Conservation (phyloP, 2,329 filamentous ascomycete species). For the Arachnomyces sp. region DNA sequence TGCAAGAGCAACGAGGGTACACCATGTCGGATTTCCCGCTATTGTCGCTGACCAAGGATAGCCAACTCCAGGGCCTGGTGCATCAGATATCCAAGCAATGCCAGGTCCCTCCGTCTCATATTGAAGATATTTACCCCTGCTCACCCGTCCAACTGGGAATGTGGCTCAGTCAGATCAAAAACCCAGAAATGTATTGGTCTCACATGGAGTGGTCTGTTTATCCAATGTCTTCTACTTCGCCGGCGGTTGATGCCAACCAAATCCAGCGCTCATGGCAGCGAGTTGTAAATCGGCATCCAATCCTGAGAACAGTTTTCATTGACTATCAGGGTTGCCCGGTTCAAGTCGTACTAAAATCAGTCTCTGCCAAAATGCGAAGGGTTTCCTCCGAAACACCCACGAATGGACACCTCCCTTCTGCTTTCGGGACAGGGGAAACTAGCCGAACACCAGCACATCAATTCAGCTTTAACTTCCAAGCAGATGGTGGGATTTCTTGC, state of each 20-base stretch:
- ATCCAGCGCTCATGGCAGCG: conserved; percentile 22
- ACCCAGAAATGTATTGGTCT: background rate
- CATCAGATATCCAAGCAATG: conserved; percentile 25
- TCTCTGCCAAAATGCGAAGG: background rate
- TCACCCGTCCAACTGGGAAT: conserved; percentile 5
- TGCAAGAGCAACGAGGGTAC: conserved; percentile 22
- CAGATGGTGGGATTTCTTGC: conserved; percentile 23
- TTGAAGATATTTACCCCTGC: conserved; percentile 9
- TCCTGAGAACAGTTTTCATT: conserved; percentile 27
- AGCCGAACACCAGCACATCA: conserved; percentile 28
- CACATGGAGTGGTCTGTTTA: conserved; percentile 7
- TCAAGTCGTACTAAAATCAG: background rate
- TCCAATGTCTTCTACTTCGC: conserved; percentile 29
- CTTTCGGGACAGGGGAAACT: conserved; percentile 1
- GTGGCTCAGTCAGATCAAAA: conserved; percentile 1
- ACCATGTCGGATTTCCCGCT: conserved; percentile 39
- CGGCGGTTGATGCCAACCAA: conserved; percentile 17
- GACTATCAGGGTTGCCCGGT: background rate
- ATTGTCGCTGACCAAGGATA: conserved; percentile 34
- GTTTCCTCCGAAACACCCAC: background rate
- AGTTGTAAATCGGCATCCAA: conserved; percentile 23
- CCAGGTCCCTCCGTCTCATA: conserved; percentile 19
- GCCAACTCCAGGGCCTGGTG: conserved; percentile 6
- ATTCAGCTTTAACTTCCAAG: conserved; percentile 29
- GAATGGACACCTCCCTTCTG: background rate